phyloP scores from a whole-genome alignment of 164 flowering plant species.

The Aristolochia californica region DNA sequence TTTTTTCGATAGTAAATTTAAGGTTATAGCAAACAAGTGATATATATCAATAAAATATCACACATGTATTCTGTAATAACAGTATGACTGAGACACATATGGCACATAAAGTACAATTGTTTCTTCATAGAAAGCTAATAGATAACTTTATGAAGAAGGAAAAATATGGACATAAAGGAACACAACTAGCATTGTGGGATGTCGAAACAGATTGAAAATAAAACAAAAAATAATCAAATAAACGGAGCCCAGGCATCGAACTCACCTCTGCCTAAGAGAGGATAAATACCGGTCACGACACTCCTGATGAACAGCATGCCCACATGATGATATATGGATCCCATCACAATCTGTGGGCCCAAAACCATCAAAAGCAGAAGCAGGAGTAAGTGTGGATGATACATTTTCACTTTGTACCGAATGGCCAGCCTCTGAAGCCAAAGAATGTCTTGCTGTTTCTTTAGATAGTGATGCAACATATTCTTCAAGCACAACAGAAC shows the following conservation, averaged over 20 bases:
- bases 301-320: constrained; percentile 93
- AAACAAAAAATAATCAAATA: neutral
- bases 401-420: constrained; percentile 9
- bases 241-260: neutral
- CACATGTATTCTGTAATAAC: too few species aligned
- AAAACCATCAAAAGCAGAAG: constrained; percentile 51
- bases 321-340: constrained; percentile 84
- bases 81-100: too few species aligned
- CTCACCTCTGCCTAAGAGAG: constrained; percentile 76
- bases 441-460: constrained; percentile 27
- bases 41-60: too few species aligned
- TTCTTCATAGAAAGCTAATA: too few species aligned
- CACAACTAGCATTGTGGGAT: too few species aligned
- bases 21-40: too few species aligned
- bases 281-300: constrained; percentile 80
- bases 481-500: constrained; percentile 33
- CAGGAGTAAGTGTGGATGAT: constrained; percentile 15
- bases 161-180: too few species aligned
- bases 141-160: too few species aligned
- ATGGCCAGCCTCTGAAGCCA: constrained; percentile 21
- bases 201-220: too few species aligned
- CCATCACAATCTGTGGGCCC: constrained; percentile 82
- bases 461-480: constrained; percentile 41
- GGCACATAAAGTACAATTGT: too few species aligned
- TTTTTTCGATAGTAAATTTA: too few species aligned